phyloP scores from a whole-genome alignment of 257 asterid species.

The Striga asiatica region DNA sequence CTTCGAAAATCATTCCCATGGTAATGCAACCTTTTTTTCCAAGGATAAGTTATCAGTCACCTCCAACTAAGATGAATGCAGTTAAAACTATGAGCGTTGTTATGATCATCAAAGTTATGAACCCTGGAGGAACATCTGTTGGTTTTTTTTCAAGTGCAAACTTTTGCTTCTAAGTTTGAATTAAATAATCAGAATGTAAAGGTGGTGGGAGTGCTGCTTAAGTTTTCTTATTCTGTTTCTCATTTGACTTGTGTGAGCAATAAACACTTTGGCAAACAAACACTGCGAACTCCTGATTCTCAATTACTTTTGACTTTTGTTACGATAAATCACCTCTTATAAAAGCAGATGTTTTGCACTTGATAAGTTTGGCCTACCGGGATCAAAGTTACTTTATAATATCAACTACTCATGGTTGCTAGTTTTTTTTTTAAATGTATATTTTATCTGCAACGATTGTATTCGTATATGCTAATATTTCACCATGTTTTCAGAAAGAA shows the following conservation, averaged over 20 bases:
- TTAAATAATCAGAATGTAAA: neutral
- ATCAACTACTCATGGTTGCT: neutral
- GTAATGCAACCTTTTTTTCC: constrained; percentile 36
- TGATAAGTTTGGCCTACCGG: constrained; percentile 3
- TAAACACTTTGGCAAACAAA: no score
- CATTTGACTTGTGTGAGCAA: no score
- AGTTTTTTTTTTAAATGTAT: neutral
- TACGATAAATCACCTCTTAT: neutral
- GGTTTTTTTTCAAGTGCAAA: neutral
- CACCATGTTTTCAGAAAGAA: constrained; percentile 62
- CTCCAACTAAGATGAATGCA: neutral
- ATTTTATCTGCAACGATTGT: neutral
- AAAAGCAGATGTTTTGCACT: neutral
- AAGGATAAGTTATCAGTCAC: constrained; percentile 11
- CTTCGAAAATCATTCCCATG: constrained; percentile 56
- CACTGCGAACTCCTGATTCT: neutral
- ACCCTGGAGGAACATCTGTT: no score
- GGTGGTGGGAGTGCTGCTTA: neutral
- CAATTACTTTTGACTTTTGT: neutral
- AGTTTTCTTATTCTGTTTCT: no score
- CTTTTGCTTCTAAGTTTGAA: neutral
- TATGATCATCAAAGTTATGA: neutral
- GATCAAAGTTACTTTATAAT: neutral
- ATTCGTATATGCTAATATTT: constrained; percentile 14
- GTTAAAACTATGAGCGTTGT: constrained; percentile 1